Evolutionary conservation across 768 basidiomycete species (phyloP), one percentile per base, ranked within the genome.

Genomic region (Suillus sp.): DNA sequence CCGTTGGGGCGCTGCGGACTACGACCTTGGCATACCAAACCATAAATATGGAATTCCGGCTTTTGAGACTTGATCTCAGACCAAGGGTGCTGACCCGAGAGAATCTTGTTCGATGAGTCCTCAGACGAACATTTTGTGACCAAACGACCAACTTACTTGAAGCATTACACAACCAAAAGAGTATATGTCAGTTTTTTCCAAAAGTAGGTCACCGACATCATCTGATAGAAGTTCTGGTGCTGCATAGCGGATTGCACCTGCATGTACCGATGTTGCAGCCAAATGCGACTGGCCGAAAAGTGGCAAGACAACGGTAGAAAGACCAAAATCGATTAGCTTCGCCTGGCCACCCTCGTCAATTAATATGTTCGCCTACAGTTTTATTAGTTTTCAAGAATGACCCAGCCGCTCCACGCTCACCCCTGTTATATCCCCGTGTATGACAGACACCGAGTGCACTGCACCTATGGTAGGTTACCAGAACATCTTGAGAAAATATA

Each of bases 151-250:
- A 59, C 59, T n/a, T 16, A 59, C 59, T 22, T 43, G 43, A 45
- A 45, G 43, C 43, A 45, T 45, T 13, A 45, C 43, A 10, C 43
- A 45, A 22, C 43, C 43, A 30, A 59, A 47, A 4, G 59, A 59
- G 25, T 59, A 59, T 13, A 59, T 59, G 32, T 59, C 59, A 4
- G 42, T 40, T 40, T 59, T 59, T 27, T 20, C 30, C 32, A 30
- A 6, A 34, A 18, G 43, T n/a, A 20, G 35, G 38, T 30, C 27
- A 27, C n/a, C 2, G 10, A 20, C 13, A 13, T 43, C 42, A 22
- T n/a, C 11, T 13, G 16, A 20, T 27, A 18, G 14, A 51, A 59
- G 59, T 59, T 59, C 59, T 59, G 59, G 59, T 43, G 59, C 59
- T 40, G 59, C 38, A 20, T 47, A 59, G 18, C 20, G 42, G 14